These are phyloP conservation scores for Kurtzmaniella quercitrusa DNA, from an alignment of 1,139 yeast species.

Conservation along the genomic window DNA sequence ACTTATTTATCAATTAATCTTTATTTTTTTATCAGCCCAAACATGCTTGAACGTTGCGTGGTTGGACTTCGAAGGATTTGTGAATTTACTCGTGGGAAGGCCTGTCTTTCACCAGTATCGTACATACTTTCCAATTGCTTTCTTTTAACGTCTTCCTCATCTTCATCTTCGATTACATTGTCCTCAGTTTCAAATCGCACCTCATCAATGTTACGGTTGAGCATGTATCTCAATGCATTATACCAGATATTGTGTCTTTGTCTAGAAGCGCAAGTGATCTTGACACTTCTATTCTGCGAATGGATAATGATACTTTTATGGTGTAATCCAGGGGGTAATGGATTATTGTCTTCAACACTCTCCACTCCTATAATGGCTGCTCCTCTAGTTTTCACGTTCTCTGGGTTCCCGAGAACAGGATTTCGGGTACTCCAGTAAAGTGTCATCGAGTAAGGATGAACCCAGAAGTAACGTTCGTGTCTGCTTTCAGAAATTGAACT, in stretches of 20 bases:
- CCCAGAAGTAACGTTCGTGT: constrained; percentile 94
- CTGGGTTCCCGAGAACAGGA: constrained; percentile 72
- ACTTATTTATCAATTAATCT: no score
- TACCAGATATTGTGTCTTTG: constrained; percentile 91
- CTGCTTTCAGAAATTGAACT: constrained; percentile 74
- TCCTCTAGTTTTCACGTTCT: constrained; percentile 65
- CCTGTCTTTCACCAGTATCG: constrained; percentile 28
- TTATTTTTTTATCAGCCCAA: constrained; percentile 19
- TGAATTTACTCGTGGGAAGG: constrained; percentile 21
- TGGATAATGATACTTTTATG: constrained; percentile 79
- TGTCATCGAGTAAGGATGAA: constrained; percentile 89
- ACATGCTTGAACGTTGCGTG: constrained; percentile 18
- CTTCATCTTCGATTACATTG: constrained; percentile 15
- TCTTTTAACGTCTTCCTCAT: constrained; percentile 12
- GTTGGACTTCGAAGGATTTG: constrained; percentile 13
- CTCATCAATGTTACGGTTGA: constrained; percentile 66
- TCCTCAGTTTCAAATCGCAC: constrained; percentile 41
- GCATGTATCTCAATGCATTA: constrained; percentile 74
- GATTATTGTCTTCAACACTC: constrained; percentile 80
- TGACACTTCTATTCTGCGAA: constrained; percentile 65
- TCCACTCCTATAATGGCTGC: constrained; percentile 79
- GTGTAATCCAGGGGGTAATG: constrained; percentile 85
- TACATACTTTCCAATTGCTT: constrained; percentile 9
- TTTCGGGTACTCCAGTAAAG: constrained; percentile 85
- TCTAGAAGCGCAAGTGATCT: constrained; percentile 83